These are phyloP conservation scores for Schizophyllum commune DNA, from an alignment of 1,284 basidiomycete genomes.

Conservation along the genomic window DNA sequence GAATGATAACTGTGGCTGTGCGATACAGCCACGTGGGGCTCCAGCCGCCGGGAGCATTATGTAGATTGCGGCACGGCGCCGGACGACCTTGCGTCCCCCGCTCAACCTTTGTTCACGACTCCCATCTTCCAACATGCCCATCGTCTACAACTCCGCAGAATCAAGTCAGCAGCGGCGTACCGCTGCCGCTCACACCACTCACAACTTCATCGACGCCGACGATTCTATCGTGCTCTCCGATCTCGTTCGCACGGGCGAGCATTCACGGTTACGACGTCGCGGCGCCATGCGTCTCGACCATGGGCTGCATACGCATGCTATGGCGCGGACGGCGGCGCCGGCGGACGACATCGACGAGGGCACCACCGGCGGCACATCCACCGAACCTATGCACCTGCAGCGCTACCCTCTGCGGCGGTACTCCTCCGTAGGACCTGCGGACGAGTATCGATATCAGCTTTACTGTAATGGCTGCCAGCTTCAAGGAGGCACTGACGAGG, in stretches of 20 bases:
- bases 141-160: background rate
- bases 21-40: background rate
- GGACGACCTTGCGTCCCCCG: background rate
- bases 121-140: background rate
- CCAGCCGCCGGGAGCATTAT: background rate
- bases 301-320: slow-evolving; percentile 1
- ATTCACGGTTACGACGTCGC: slow-evolving; percentile 59
- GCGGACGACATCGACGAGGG: slow-evolving; percentile 15
- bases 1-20: background rate
- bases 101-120: background rate
- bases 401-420: slow-evolving; percentile 4
- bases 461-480: background rate
- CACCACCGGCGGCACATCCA: slow-evolving; percentile 15
- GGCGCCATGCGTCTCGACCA: slow-evolving; percentile 64
- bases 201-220: slow-evolving; percentile 35
- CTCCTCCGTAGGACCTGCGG: background rate
- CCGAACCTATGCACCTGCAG: slow-evolving; percentile 8
- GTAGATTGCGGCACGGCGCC: background rate
- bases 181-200: background rate
- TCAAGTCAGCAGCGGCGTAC: background rate
- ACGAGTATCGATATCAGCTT: background rate
- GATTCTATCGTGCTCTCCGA: slow-evolving; percentile 65
- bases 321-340: slow-evolving; percentile 1
- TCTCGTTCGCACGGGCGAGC: slow-evolving; percentile 60
- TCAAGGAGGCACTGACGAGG: slow-evolving; percentile 9